Percentiles rank a stretch among this genome's conserved stretches.
These are phyloP conservation scores for Trichosporon sp. DNA, from an alignment of 1,284 basidiomycete genomes.

Conservation along the genomic window DNA sequence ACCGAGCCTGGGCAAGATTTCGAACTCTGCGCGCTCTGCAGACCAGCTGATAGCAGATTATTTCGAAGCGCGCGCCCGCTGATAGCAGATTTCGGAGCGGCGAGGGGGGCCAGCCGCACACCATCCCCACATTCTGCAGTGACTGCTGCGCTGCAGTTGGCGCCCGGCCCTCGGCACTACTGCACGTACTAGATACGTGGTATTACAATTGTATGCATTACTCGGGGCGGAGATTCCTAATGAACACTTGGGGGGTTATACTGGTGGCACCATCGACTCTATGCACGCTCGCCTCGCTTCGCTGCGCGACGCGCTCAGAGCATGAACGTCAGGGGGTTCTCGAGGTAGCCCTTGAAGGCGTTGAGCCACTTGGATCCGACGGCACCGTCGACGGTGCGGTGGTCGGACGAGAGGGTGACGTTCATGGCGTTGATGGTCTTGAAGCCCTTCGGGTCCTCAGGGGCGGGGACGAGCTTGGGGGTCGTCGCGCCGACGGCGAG, in stretches of 20 bases:
- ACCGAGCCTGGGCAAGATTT: not conserved
- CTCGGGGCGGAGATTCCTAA: not conserved
- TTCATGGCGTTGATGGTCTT: slow-evolving; percentile 91
- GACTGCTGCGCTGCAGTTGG: no score
- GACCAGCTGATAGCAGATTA: not conserved
- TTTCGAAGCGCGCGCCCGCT: not conserved
- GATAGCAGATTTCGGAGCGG: no score
- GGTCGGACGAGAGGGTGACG: slow-evolving; percentile 91
- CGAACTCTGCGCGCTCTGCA: not conserved
- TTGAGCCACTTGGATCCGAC: slow-evolving; percentile 83
- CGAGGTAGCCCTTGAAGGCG: slow-evolving; percentile 94
- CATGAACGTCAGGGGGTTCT: slow-evolving; percentile 94
- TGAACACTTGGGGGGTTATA: not conserved
- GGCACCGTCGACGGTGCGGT: slow-evolving; percentile 91
- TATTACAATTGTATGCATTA: slow-evolving; percentile 6
- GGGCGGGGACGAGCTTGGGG: slow-evolving; percentile 76
- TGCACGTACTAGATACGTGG: not conserved
- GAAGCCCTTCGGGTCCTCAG: slow-evolving; percentile 83
- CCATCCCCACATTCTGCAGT: no score
- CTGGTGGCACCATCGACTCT: not conserved
- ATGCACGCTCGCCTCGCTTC: not conserved
- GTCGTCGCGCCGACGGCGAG: slow-evolving; percentile 90
- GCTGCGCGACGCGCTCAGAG: slow-evolving; percentile 51
- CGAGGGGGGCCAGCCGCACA: no score
- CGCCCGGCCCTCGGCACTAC: no score